A percentile compares a stretch with the other conserved stretches of the same genome.
Evolutionary conservation across 306 rosid genomes (phyloP).

Genomic region (Prunus persica): Prunus_persica_NCBIv2 NC_034012.1:5445501-5446000

Average conservation of each 20-base stretch:
- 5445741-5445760: conserved; percentile 1
- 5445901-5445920: conserved; percentile 22
- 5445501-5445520: conserved; percentile 11
- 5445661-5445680: conserved; percentile 17
- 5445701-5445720: neutral
- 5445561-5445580: neutral
- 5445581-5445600: neutral
- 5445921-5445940: conserved; percentile 29
- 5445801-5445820: conserved; percentile 4
- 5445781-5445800: conserved; percentile 10
- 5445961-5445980: conserved; percentile 33
- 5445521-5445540: conserved; percentile 10
- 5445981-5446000: conserved; percentile 15
- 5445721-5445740: neutral
- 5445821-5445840: neutral
- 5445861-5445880: conserved; percentile 32
- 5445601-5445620: neutral
- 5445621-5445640: neutral
- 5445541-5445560: neutral
- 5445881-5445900: conserved; percentile 34
- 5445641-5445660: neutral
- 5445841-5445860: conserved; percentile 34
- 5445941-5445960: conserved; percentile 32
- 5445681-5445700: neutral
- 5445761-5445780: neutral